Evolutionary conservation across 176 grass and related monocot genomes (phyloP), one percentile per base, ranked within the genome.

Genomic region (Chrysopogon serrulatus): DNA sequence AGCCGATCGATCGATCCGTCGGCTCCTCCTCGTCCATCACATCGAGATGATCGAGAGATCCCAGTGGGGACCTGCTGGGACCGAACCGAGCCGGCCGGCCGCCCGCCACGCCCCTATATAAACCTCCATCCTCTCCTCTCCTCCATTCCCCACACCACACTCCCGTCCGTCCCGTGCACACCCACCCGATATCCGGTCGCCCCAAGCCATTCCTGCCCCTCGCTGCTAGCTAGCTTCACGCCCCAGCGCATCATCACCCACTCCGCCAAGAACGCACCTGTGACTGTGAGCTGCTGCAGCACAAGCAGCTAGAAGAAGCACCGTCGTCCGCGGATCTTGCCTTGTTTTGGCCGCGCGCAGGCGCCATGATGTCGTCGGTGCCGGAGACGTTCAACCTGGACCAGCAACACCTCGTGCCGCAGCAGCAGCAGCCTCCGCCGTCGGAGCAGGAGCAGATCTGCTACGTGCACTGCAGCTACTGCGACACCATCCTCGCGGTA

Each of bases 391-490:
- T 96, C 94, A 88, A 86, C 41, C 23, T 89, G 63, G 93, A 96
- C 78, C 87, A 92, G 34, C 90, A 94, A 56, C 89, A 94, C 80
- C 79, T 91, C 88, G 42, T 80, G 24, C 87, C 44, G 73, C 73
- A 15, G 83, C 87, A 54, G 73, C 73, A 15, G 83, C 65, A 51
- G 61, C 76, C 54, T 24, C 54, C 78, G 37, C 68, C 85, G 16
- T 78, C 89, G 81, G 97, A 99, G 97, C 90, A 99, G 71, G 97
- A 96, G 93, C 97, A 96, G 74, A 91, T 99, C 88, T 99, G 97
- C 97, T 99, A 96, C 91, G 97, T 99, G 73, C 85, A 99, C 91
- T 99, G 97, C 91, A 96, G 89, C 84, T 94, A 92, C 81, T 99
- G 97, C 88, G 97, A 99, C 81, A 99, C 93, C 77, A 91, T 94